Evolutionary conservation across 192 early-diverging fungal genomes (phyloP), one percentile per base, ranked within the genome.

Genomic region (Podila clonocystis): DNA sequence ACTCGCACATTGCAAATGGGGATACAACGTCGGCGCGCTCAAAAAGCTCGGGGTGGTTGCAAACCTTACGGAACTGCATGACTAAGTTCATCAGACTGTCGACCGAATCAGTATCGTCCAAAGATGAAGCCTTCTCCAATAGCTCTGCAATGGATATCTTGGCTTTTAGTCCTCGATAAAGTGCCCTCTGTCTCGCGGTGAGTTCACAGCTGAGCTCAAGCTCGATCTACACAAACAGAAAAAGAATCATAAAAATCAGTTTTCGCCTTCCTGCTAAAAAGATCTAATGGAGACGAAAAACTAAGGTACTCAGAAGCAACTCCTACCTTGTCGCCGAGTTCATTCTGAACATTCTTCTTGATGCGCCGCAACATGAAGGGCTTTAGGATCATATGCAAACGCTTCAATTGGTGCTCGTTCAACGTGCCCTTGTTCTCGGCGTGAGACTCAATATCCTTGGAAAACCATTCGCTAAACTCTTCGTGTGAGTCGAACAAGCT

Each of bases 401-500:
- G 88, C 48, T 88, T 85, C 20, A 97, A 83, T 79, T 97, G 96
- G 60, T 95, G 92, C 75, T 93, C 89, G 68, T 97, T 95, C 34
- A 96, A 85, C 4, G 88, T 85, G 1, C 90, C 90, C 59, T 92
- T 91, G 72, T 96, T 94, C 78, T 96, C 95, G 0, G 94, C 94
- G 77, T 95, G 93, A 36, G 91, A 91, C 83, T 97, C 96, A 67
- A 96, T 96, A 74, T 96, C 95, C 73, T 94, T 93, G 55, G 93
- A 93, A 67, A 97, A 97, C 96, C 96, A 97, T 73, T 97, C 96
- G 72, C 91, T 93, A 71, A 97, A 97, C 79, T 96, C 95, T 72
- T 94, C 93, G 63, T 96, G 96, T 17, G 94, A 95, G 76, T 96
- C 96, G 68, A 97, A 97, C 24, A 96, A 87, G 26, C 91, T 95